phyloP scores from a whole-genome alignment of 2,329 filamentous ascomycete genomes.

The Nigrospora sphaerica region DNA sequence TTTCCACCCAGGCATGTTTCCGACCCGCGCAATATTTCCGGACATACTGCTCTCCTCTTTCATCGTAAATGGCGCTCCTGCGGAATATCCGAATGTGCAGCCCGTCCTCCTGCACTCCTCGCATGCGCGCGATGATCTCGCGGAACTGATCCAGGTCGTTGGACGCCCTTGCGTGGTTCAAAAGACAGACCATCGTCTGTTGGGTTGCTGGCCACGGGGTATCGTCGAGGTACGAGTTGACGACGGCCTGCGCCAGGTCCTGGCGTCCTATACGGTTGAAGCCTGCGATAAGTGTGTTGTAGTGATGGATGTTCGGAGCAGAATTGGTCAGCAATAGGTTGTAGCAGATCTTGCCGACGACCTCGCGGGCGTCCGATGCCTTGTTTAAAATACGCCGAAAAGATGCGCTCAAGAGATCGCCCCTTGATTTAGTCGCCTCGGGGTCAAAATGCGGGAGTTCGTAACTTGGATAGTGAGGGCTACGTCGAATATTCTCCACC shows the following conservation, averaged over 20 bases:
- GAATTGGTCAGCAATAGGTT: slow-evolving; percentile 58
- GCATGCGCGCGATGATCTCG: slow-evolving; percentile 35
- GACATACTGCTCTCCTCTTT: slow-evolving; percentile 15
- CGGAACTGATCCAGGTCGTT: slow-evolving; percentile 35
- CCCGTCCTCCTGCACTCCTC: slow-evolving; percentile 28
- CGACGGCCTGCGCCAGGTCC: slow-evolving; percentile 43
- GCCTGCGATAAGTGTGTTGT: slow-evolving; percentile 64
- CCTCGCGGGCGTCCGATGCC: slow-evolving; percentile 14
- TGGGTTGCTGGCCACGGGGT: slow-evolving; percentile 39
- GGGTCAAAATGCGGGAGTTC: slow-evolving; percentile 9
- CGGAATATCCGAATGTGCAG: slow-evolving; percentile 14
- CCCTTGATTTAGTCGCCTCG: slow-evolving; percentile 4
- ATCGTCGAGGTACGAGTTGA: slow-evolving; percentile 40
- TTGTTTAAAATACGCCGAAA: slow-evolving; percentile 19
- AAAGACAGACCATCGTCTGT: slow-evolving; percentile 39
- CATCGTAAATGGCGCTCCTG: slow-evolving; percentile 18
- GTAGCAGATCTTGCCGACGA: slow-evolving; percentile 46
- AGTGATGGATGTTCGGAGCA: slow-evolving; percentile 61
- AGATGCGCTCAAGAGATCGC: slow-evolving; percentile 14
- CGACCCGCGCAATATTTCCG: slow-evolving; percentile 21
- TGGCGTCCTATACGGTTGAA: slow-evolving; percentile 47
- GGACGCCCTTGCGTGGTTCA: slow-evolving; percentile 41
- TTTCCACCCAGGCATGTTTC: slow-evolving; percentile 25
- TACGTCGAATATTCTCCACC: slow-evolving; percentile 9
- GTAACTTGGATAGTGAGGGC: slow-evolving; percentile 15